Conservation (phyloP, 371 early-diverging fungal species). For the Blakeslea trispora region DNA sequence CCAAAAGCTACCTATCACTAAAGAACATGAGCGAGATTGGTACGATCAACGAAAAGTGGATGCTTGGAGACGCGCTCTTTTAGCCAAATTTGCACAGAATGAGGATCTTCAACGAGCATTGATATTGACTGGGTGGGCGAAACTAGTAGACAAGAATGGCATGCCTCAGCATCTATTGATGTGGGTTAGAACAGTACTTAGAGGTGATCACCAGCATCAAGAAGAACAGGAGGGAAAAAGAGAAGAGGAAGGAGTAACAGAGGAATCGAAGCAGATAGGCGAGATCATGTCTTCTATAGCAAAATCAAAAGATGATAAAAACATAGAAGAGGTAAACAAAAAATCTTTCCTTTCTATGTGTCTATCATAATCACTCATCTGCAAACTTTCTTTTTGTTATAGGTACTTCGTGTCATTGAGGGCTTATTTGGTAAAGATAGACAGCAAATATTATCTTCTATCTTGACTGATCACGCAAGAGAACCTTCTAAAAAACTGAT, state of each 20-base stretch:
- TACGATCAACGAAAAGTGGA: constrained; percentile 18
- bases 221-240: constrained; percentile 2
- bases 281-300: neutral
- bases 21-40: constrained; percentile 21
- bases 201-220: constrained; percentile 21
- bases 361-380: too few species aligned
- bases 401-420: constrained; percentile 29
- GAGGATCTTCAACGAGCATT: constrained; percentile 32
- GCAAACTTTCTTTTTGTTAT: neutral
- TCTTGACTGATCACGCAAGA: constrained; percentile 4
- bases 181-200: constrained; percentile 32
- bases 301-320: constrained; percentile 14
- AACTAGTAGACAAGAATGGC: constrained; percentile 21
- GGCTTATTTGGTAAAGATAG: constrained; percentile 31
- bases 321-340: constrained; percentile 14
- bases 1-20: constrained; percentile 1
- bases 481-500: constrained; percentile 5
- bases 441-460: constrained; percentile 18
- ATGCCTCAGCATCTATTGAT: constrained; percentile 21
- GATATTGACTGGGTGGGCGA: constrained; percentile 35
- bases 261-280: too few species aligned
- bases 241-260: too few species aligned
- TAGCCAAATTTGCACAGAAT: constrained; percentile 39
- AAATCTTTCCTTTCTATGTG: neutral
- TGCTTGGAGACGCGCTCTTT: constrained; percentile 23